Evolutionary conservation across 2,329 filamentous ascomycete genomes (phyloP).

Genomic region (Chrysoporthe deuterocubensis): DNA sequence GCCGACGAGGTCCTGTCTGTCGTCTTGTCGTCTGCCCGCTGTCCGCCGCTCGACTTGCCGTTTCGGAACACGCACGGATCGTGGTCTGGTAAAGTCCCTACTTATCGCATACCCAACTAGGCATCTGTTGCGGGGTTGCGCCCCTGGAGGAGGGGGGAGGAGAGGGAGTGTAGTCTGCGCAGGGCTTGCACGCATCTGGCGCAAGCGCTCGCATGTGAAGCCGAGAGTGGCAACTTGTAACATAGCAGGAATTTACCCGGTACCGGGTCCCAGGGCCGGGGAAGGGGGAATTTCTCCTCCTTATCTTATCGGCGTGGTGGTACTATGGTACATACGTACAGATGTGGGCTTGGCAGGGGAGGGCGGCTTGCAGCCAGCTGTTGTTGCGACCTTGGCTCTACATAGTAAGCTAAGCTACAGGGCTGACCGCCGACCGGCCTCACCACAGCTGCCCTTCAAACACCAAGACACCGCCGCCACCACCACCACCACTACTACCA

Average conservation of each 20-base stretch:
- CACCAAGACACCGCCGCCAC: not conserved
- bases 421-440: not conserved
- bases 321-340: no score
- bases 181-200: not conserved
- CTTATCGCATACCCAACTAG: not conserved
- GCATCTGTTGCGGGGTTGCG: not conserved
- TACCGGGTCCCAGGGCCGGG: no score
- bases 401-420: not conserved
- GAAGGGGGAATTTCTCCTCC: not conserved
- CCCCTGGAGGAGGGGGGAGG: not conserved
- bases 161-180: not conserved
- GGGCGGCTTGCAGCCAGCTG: not conserved
- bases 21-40: no score
- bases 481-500: constrained; percentile 7
- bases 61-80: no score
- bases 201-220: constrained; percentile 11
- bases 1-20: no score
- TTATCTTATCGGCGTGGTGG: not conserved
- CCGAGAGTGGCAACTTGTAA: not conserved
- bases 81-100: not conserved
- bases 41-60: no score
- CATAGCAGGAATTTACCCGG: no score
- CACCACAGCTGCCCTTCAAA: not conserved
- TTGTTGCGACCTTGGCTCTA: not conserved
- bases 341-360: no score